Evolutionary conservation across 345 rosid genomes (phyloP).

Genomic region (Pugionium cornutum): DNA sequence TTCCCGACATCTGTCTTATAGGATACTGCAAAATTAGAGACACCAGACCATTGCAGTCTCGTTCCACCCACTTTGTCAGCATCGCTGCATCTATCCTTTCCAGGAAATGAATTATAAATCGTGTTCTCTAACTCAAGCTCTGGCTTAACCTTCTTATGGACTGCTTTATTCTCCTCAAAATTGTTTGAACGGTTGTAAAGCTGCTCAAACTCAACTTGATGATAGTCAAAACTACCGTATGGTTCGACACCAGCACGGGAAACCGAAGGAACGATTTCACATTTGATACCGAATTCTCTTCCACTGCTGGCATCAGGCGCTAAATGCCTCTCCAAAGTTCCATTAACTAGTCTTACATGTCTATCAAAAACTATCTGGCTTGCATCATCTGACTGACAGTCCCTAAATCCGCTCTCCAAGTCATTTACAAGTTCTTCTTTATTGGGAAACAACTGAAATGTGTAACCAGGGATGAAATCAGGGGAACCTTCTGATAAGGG

Average conservation of each 20-base stretch:
- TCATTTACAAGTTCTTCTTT: constrained; percentile 38
- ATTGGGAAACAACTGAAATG: constrained; percentile 30
- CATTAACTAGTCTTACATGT: constrained; percentile 29
- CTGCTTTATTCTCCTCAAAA: constrained; percentile 14
- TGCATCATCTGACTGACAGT: constrained; percentile 37
- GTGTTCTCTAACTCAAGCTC: background rate
- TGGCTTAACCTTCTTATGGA: constrained; percentile 32
- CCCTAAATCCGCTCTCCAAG: constrained; percentile 39
- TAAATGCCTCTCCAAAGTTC: constrained; percentile 37
- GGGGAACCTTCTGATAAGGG: no score
- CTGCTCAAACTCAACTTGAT: constrained; percentile 27
- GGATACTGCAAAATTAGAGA: no score
- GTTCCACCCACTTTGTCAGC: no score
- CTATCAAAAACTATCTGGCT: constrained; percentile 25
- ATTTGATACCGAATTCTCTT: constrained; percentile 34
- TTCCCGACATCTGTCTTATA: no score
- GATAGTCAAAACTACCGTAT: constrained; percentile 24
- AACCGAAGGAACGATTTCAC: constrained; percentile 38
- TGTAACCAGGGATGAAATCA: background rate
- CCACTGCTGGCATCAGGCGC: constrained; percentile 38
- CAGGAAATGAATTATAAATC: no score
- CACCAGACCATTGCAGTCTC: no score
- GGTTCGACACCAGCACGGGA: no score
- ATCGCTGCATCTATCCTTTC: no score
- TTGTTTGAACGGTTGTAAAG: constrained; percentile 36